Conservation (phyloP, 768 basidiomycete species). For the Xanthoconium purpureum region DNA sequence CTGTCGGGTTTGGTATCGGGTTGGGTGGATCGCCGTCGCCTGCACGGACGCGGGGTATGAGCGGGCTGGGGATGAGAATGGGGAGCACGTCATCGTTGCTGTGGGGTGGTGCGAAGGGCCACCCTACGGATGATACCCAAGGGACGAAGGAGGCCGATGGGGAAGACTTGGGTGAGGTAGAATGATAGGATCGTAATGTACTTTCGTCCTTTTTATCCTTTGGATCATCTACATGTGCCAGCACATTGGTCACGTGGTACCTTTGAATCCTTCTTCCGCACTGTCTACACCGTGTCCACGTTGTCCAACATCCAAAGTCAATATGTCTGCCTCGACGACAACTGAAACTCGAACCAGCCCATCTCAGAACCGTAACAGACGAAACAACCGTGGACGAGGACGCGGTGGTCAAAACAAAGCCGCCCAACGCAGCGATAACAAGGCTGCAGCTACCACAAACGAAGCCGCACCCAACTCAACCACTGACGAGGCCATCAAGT, state of each 20-base stretch:
- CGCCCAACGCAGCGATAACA: constrained; percentile 2
- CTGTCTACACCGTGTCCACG: neutral
- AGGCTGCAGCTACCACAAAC: neutral
- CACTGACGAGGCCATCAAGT: neutral
- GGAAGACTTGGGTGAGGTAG: constrained; percentile 21
- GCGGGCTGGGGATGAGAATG: neutral
- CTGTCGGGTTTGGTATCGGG: constrained; percentile 26
- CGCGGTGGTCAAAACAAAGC: constrained; percentile 14
- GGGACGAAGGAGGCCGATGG: neutral
- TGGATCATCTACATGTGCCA: neutral
- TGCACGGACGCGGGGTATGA: constrained; percentile 1
- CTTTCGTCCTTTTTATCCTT: too few relatives aligned
- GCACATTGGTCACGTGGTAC: neutral
- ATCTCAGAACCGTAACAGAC: constrained; percentile 4
- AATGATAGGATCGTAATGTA: constrained; percentile 2
- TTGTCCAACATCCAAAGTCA: too few relatives aligned
- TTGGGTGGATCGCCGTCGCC: constrained; percentile 15
- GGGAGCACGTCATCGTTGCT: neutral
- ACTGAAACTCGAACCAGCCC: constrained; percentile 9
- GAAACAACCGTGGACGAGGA: constrained; percentile 22
- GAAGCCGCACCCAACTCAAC: neutral
- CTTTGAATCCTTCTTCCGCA: neutral
- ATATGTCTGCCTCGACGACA: constrained; percentile 21
- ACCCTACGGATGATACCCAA: neutral
- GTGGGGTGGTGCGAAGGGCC: neutral